Evolutionary conservation across 345 rosid species (phyloP).

Genomic region (Linum lewisii): DNA sequence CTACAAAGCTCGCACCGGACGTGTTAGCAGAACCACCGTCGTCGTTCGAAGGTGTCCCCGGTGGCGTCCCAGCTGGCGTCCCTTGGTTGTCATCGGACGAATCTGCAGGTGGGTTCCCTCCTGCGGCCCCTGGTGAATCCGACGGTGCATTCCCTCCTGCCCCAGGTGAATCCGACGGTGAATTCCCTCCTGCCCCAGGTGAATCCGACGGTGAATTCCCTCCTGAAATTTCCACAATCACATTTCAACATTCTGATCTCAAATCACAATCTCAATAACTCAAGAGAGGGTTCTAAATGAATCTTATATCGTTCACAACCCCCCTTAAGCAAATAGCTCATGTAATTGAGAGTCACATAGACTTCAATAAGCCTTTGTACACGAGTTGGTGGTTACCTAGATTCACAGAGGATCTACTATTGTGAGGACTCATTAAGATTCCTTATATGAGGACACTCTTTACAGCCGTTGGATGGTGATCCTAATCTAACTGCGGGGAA

Average conservation of each 20-base stretch:
- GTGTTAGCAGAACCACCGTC: conserved; percentile 16
- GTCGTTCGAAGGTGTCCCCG: conserved; percentile 22
- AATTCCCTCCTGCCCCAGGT: conserved; percentile 15
- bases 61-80: conserved; percentile 15
- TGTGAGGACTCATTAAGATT: no score
- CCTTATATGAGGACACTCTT: no score
- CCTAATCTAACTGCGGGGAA: no score
- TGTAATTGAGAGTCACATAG: no score
- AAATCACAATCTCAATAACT: no score
- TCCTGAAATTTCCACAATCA: neutral
- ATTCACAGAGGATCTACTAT: no score
- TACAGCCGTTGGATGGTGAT: no score
- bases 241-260: neutral
- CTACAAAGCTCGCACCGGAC: conserved; percentile 12
- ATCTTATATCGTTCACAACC: no score
- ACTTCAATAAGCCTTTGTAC: neutral
- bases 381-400: no score
- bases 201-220: conserved; percentile 14
- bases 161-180: conserved; percentile 19
- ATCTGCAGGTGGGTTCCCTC: neutral
- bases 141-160: conserved; percentile 12
- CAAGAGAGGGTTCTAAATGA: no score
- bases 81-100: conserved; percentile 16
- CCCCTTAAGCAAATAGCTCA: no score
- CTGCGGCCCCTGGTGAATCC: conserved; percentile 9